Base-by-base conservation (phyloP, 208 protist species). In the Wallacemonas sp. region DNA sequence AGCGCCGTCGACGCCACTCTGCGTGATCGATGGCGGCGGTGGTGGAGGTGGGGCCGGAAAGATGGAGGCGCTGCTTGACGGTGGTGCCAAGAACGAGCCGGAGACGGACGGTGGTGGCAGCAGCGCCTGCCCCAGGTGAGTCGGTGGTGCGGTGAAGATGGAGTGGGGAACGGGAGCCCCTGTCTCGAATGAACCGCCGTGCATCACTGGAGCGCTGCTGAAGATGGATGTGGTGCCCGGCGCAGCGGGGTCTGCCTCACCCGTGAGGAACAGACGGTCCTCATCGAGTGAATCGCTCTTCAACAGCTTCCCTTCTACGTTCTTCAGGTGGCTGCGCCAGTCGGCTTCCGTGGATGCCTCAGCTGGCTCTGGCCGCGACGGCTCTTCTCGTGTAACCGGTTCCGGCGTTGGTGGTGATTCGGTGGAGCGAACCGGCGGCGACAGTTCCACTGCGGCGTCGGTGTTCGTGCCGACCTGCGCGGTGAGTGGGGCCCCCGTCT, bases 301-400 rank as follows among this genome's bases (percentile, higher is more conserved):
- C 15, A 85, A 68, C 57, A 81, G 21, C 46, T 81, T 85, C 1
- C 79, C 79, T 41, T 85, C 74, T 1, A 62, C 71, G 50, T 85
- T 85, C 39, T 68, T 68, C 45, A 85, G 44, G 30, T 85, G 79
- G 19, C 73, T 66, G 8, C 64, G 60, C 75, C 79, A 85, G 55
- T 76, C 73, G 3, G 42, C 33, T 19, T 42, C 58, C 3, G 37
- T 59, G 10, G 27, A 32, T 9, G 62, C 61, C 1, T 50, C 71
- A 6, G 33, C 64, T 6, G 34, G 36, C n/a, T 73, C 65, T n/a
- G 15, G 32, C 1, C 34, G n/a, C 4, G 12, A 17, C n/a, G 34
- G 13, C 34, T 61, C 68, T 8, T n/a, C 17, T 46, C 41, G 41
- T 21, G 0, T 21, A 12, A 46, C 41, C 41, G 42, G 42, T 26